phyloP scores from a whole-genome alignment of 2,329 filamentous ascomycete species.

The Massarina eburnea region DNA sequence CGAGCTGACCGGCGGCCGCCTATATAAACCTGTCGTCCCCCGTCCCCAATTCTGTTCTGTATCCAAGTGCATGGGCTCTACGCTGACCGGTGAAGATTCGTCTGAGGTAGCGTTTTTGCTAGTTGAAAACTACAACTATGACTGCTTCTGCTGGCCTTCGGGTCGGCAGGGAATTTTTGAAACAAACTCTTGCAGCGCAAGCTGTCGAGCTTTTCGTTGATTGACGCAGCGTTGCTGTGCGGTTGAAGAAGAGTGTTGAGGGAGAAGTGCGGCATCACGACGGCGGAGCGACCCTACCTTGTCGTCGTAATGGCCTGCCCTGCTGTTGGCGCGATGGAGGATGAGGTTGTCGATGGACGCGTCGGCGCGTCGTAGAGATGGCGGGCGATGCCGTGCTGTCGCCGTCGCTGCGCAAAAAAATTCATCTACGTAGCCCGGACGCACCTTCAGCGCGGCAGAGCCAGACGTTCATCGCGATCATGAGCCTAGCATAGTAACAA shows the following conservation, averaged over 20 bases:
- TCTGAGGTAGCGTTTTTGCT: slow-evolving; percentile 88
- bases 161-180: slow-evolving; percentile 81
- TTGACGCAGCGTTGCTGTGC: slow-evolving; percentile 24
- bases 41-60: slow-evolving; percentile 16
- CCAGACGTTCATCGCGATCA: too few species aligned
- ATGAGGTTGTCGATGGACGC: too few species aligned
- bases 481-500: too few species aligned
- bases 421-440: too few species aligned
- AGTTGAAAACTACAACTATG: slow-evolving; percentile 82
- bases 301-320: too few species aligned
- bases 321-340: too few species aligned
- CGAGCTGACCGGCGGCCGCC: not conserved
- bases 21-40: slow-evolving; percentile 9
- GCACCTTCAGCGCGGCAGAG: too few species aligned
- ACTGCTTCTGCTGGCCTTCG: slow-evolving; percentile 72
- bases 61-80: slow-evolving; percentile 59
- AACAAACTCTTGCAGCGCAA: slow-evolving; percentile 24
- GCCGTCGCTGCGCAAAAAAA: too few species aligned
- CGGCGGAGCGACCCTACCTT: too few species aligned
- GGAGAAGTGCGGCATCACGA: too few species aligned
- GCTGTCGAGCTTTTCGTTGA: slow-evolving; percentile 33
- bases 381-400: too few species aligned
- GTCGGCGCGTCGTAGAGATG: too few species aligned
- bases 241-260: slow-evolving; percentile 30
- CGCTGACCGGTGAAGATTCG: slow-evolving; percentile 83